These are phyloP conservation scores for Mucor racemosus DNA, from an alignment of 371 early-diverging fungal species.

Conservation along the genomic window DNA sequence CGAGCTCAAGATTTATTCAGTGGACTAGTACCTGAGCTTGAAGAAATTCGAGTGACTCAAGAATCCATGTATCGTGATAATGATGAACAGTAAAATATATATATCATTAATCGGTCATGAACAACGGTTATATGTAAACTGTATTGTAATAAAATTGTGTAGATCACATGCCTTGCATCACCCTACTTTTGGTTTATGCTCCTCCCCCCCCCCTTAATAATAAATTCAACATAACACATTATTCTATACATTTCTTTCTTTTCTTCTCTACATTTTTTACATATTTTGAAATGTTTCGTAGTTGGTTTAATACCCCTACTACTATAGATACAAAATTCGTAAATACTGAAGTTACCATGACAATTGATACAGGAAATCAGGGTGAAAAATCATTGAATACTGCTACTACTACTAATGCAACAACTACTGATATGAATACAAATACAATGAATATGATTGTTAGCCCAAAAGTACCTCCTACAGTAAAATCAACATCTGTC, in stretches of 20 bases:
- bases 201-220: not conserved
- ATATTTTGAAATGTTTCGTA: conserved; percentile 7
- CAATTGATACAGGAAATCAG: not conserved
- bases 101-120: conserved; percentile 12
- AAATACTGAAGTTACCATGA: not conserved
- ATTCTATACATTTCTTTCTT: conserved; percentile 1
- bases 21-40: conserved; percentile 88
- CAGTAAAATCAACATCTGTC: conserved; percentile 31
- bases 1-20: conserved; percentile 77
- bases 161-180: conserved; percentile 9
- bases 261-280: not conserved
- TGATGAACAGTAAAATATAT: not conserved
- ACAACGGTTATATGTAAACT: not conserved
- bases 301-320: not conserved
- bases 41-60: conserved; percentile 90
- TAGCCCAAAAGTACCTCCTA: conserved; percentile 19
- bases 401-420: not conserved
- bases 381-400: not conserved
- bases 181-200: conserved; percentile 1
- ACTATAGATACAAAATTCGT: not conserved
- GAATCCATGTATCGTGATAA: conserved; percentile 79
- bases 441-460: conserved; percentile 6
- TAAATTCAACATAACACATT: not conserved
- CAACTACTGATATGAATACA: not conserved
- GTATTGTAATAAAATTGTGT: not conserved